Base-by-base conservation (phyloP, 371 early-diverging fungal species). In the Coemansia sp. region DNA sequence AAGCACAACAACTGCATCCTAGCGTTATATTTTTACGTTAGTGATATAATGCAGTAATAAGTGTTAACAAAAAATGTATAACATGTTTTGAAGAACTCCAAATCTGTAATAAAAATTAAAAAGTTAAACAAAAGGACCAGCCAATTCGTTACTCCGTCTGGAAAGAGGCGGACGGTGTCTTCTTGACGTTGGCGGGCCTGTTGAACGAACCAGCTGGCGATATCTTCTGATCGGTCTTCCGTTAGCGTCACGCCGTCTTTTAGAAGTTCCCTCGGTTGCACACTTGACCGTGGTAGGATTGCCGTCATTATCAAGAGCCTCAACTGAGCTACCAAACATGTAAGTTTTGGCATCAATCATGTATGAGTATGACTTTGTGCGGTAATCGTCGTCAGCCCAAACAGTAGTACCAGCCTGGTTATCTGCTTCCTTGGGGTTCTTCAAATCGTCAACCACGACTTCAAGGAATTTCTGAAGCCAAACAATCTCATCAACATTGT, bases 221-320 rank as follows among this genome's bases (percentile, higher is more conserved):
- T 39, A 13, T 37, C 40, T 26, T 16, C 21, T 37, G 26, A 53
- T 50, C 4, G 45, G 66, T 2, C 16, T 10, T 14, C 60, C 54
- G 40, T 51, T 59, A 0, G 8, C 10, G 18, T 45, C 60, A 5
- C 66, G 60, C 11, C 59, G 57, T 48, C 37, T 47, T 11, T 27
- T 64, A n/a, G 21, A n/a, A 3, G 58, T 14, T 11, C 37, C 22
- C 2, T 21, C 11, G 29, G 4, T 14, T 5, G 31, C 11, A 50
- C 78, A 77, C 0, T 27, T 52, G 2, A 77, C 63, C 1, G 59
- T 69, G n/a, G 37, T 63, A 0, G 62, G 63, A 3, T 61, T 64
- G 5, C 82, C 82, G 59, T 79, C 81, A 62, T 82, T 82, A 59
- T 82, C 74, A 22, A 82, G 60, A 13, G 76, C 50, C 37, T 62